A percentile compares a stretch with the other conserved stretches of the same genome.
These are phyloP conservation scores for Priceomyces medius DNA, from an alignment of 805 yeast genomes.

Conservation along the genomic window DNA sequence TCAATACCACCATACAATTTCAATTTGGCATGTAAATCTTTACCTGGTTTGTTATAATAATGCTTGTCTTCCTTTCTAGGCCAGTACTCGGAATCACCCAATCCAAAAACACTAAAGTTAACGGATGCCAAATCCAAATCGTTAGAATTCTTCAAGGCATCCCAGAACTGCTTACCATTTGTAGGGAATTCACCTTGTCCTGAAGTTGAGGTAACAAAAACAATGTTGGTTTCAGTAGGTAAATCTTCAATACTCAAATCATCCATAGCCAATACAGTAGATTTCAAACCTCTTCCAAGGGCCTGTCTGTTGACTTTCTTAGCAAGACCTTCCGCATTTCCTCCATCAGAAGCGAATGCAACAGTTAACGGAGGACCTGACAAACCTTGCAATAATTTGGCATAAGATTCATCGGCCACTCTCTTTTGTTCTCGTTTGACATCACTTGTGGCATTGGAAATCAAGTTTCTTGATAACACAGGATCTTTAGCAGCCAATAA, in stretches of 20 bases:
- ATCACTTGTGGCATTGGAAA: slow-evolving; percentile 57
- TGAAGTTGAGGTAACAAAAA: slow-evolving; percentile 70
- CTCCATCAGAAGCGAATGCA: slow-evolving; percentile 90
- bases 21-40: slow-evolving; percentile 67
- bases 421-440: slow-evolving; percentile 57
- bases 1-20: slow-evolving; percentile 70
- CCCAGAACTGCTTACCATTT: slow-evolving; percentile 79
- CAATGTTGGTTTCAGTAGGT: slow-evolving; percentile 65
- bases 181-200: slow-evolving; percentile 89
- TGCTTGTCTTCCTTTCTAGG: slow-evolving; percentile 94
- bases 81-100: slow-evolving; percentile 89
- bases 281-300: slow-evolving; percentile 71
- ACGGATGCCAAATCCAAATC: slow-evolving; percentile 63
- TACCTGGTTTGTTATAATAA: slow-evolving; percentile 88
- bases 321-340: slow-evolving; percentile 81
- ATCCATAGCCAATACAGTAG: slow-evolving; percentile 66
- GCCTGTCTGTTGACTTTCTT: slow-evolving; percentile 78
- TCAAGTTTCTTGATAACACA: slow-evolving; percentile 69
- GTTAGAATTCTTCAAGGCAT: slow-evolving; percentile 56
- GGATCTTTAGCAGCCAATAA: slow-evolving; percentile 72
- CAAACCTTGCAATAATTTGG: slow-evolving; percentile 75
- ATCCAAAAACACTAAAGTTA: slow-evolving; percentile 65
- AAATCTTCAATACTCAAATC: slow-evolving; percentile 72
- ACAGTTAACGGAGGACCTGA: slow-evolving; percentile 90
- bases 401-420: slow-evolving; percentile 75